phyloP scores from a whole-genome alignment of 768 basidiomycete genomes.

The Rhodotorula graminis region DNA sequence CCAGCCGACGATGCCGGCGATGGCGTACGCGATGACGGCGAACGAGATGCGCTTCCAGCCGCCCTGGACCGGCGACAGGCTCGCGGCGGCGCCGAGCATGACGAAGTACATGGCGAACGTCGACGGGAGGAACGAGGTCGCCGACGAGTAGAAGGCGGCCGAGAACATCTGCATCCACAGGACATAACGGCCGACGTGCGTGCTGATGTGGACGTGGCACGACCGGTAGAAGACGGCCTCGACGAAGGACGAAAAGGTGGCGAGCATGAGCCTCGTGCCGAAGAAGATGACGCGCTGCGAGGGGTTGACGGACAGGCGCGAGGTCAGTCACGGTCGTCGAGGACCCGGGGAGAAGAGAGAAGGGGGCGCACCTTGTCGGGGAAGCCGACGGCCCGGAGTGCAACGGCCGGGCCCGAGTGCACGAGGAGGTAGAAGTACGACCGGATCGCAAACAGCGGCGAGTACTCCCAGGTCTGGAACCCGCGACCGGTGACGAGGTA shows the following conservation, averaged over 20 bases:
- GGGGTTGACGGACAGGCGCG: no score
- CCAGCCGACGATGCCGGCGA: constrained; percentile 89
- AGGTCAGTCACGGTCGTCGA: no score
- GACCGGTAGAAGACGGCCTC: constrained; percentile 79
- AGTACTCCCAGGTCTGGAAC: constrained; percentile 98
- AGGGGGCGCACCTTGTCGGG: constrained; percentile 63
- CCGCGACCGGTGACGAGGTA: constrained; percentile 78
- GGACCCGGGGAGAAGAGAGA: no score
- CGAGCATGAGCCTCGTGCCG: constrained; percentile 73
- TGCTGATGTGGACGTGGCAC: constrained; percentile 74
- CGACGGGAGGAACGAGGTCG: constrained; percentile 86
- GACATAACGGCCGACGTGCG: constrained; percentile 85
- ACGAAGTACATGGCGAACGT: constrained; percentile 90
- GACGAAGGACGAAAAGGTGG: constrained; percentile 63
- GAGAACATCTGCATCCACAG: constrained; percentile 79
- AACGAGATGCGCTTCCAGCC: constrained; percentile 55
- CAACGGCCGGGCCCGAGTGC: constrained; percentile 64
- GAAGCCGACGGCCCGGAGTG: constrained; percentile 55
- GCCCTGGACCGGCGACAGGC: constrained; percentile 46
- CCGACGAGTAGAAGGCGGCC: constrained; percentile 92
- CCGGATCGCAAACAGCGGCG: constrained; percentile 82
- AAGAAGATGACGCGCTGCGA: constrained; percentile 80
- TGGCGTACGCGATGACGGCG: constrained; percentile 63
- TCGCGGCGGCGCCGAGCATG: constrained; percentile 68
- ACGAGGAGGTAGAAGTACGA: constrained; percentile 90